Percentiles rank a stretch among this genome's conserved stretches.
Evolutionary conservation across 345 rosid species (phyloP).

Genomic region (Conringia planisiliqua): DNA sequence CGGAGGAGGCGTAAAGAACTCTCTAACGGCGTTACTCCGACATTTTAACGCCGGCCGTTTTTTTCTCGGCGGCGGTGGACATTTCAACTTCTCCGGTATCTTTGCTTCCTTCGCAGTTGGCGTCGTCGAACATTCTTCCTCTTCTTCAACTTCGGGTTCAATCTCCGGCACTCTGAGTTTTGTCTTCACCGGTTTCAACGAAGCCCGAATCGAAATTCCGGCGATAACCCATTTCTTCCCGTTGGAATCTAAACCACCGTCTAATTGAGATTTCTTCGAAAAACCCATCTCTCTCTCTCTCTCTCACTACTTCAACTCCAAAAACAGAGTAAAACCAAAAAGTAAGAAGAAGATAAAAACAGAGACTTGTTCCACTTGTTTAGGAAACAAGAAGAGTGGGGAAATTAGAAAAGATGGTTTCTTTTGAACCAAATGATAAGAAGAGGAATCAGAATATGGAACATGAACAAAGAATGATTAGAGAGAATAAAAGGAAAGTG

Average conservation of each 20-base stretch:
- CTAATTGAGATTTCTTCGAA: conserved; percentile 60
- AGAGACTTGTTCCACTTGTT: conserved; percentile 7
- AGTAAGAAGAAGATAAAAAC: neutral
- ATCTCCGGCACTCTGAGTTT: conserved; percentile 40
- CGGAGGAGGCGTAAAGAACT: conserved; percentile 78
- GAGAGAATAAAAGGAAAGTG: conserved; percentile 14
- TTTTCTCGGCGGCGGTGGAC: conserved; percentile 90
- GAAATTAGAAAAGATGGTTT: neutral
- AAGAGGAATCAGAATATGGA: conserved; percentile 22
- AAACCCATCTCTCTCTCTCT: conserved; percentile 51
- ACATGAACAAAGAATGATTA: conserved; percentile 8
- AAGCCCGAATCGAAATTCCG: conserved; percentile 53
- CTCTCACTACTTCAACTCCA: neutral
- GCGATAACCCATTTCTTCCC: conserved; percentile 78
- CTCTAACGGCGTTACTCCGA: conserved; percentile 47
- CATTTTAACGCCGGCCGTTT: conserved; percentile 57
- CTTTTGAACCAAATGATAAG: conserved; percentile 1
- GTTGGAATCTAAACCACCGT: conserved; percentile 51
- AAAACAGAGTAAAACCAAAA: neutral
- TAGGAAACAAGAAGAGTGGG: neutral
- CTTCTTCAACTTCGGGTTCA: conserved; percentile 40
- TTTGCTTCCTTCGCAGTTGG: conserved; percentile 79
- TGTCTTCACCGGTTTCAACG: conserved; percentile 69
- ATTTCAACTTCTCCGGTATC: conserved; percentile 59
- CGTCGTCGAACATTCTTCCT: conserved; percentile 57